phyloP scores from a whole-genome alignment of 2,329 filamentous ascomycete genomes.

The Fusarium fujikuroi region DNA sequence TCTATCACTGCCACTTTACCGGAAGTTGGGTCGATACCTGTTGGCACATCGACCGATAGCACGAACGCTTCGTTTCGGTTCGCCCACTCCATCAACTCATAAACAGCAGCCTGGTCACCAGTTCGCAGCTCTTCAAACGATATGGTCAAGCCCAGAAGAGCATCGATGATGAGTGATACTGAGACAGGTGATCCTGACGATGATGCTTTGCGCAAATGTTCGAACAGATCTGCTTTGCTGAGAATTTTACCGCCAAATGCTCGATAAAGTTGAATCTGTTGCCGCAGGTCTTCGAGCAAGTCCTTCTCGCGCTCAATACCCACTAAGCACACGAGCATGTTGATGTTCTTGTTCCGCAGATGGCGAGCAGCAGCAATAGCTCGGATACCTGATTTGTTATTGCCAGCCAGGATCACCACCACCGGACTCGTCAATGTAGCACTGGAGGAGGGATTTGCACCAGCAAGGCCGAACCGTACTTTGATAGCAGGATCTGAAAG shows the following conservation, averaged over 20 bases:
- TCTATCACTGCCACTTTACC: constrained; percentile 76
- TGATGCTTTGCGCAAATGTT: constrained; percentile 63
- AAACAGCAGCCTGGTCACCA: constrained; percentile 83
- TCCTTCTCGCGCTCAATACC: constrained; percentile 86
- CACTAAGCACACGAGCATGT: constrained; percentile 84
- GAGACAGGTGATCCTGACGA: constrained; percentile 58
- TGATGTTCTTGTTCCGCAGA: constrained; percentile 82
- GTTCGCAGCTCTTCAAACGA: constrained; percentile 89
- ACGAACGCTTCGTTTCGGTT: constrained; percentile 87
- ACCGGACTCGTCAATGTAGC: constrained; percentile 50
- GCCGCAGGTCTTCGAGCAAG: constrained; percentile 80
- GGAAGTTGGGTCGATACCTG: constrained; percentile 83
- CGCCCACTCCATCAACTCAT: constrained; percentile 92
- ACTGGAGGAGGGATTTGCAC: constrained; percentile 48
- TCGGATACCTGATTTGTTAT: constrained; percentile 87
- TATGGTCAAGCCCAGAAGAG: constrained; percentile 84
- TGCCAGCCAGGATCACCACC: constrained; percentile 88
- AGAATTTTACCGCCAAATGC: constrained; percentile 82
- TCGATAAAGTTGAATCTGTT: constrained; percentile 85
- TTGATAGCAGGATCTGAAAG: constrained; percentile 71
- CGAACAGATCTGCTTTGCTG: constrained; percentile 69
- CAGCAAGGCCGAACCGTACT: constrained; percentile 60
- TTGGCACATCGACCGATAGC: constrained; percentile 90
- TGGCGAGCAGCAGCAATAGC: constrained; percentile 89
- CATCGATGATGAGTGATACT: constrained; percentile 87